Base-by-base conservation (phyloP, 768 basidiomycete species). In the Gloeostereum incarnatum region DNA sequence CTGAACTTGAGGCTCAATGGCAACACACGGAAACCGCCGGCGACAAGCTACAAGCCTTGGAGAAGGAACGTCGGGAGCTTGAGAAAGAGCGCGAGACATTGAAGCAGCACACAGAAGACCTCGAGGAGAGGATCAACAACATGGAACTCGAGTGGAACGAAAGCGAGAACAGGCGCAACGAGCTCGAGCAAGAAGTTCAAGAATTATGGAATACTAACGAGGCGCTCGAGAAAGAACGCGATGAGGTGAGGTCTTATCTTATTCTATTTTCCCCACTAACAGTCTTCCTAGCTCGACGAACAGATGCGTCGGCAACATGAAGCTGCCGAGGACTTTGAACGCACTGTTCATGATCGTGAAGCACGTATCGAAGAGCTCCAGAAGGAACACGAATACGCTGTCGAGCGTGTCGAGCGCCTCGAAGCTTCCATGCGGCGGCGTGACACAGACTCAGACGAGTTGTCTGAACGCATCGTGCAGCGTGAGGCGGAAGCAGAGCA, bases 1-100 rank as follows among this genome's bases (percentile, higher is more conserved):
- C 55, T 1, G 82, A 88, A 56, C 53, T 85, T 22, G 78, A 85
- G 48, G 73, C 75, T 7, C 82, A 85, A 56, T 85, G 82, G 82
- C 60, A 64, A 23, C 62, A 75, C 40, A 75, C 81, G 6, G 80
- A 83, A 57, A 61, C 62, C 42, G 56, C 62, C 10, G 58, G 61
- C n/a, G 76, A 78, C 45, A 62, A 59, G 47, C 59, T 72, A 6
- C 51, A 62, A 23, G 53, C 52, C 21, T 52, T 74, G 24, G 55
- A 56, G 50, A 59, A 52, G 38, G 62, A 63, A 40, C 58, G 56
- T 43, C 43, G 48, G 5, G 55, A 51, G 30, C 43, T 66, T 24
- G 59, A 69, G 46, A 46, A 46, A 4, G 70, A 73, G 44, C 56
- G 63, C 19, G 65, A 66, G 26, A 52, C 55, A 7, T 40, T 69